A percentile compares a stretch with the other conserved stretches of the same genome.
These are phyloP conservation scores for Solanum rostratum DNA, from an alignment of 257 asterid genomes.

Conservation along the genomic window DNA sequence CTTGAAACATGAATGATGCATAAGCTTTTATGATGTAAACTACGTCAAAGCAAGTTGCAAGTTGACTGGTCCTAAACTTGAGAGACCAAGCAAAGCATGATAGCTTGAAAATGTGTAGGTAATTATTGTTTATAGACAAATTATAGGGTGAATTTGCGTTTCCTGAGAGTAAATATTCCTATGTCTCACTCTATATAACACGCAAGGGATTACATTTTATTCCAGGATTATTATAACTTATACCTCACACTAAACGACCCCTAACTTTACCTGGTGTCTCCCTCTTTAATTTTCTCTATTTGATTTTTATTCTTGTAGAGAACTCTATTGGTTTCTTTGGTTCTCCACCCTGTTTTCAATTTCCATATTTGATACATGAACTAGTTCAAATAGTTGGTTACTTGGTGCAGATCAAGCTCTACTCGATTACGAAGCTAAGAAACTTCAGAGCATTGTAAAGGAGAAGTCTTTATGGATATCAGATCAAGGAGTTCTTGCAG, in stretches of 20 bases:
- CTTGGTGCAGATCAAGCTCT: slow-evolving; percentile 54
- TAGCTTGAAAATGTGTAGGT: not conserved
- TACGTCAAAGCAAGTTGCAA: not conserved
- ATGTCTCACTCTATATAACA: not conserved
- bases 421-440: slow-evolving; percentile 70
- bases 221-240: no score
- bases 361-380: not conserved
- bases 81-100: not conserved
- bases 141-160: not conserved
- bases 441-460: slow-evolving; percentile 77
- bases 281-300: not conserved
- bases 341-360: not conserved
- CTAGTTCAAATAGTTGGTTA: not conserved
- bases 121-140: not conserved
- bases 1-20: not conserved
- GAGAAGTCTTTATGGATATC: slow-evolving; percentile 68
- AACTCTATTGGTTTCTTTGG: not conserved
- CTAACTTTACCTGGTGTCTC: not conserved
- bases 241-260: no score
- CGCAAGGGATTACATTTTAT: not conserved
- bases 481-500: slow-evolving; percentile 66
- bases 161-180: not conserved
- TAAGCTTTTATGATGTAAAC: not conserved
- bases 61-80: not conserved
- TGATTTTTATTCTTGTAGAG: not conserved